Evolutionary conservation across 352 stramenopile species (phyloP), one percentile per base, ranked within the genome.

Genomic region (Phytophthora cactorum): DNA sequence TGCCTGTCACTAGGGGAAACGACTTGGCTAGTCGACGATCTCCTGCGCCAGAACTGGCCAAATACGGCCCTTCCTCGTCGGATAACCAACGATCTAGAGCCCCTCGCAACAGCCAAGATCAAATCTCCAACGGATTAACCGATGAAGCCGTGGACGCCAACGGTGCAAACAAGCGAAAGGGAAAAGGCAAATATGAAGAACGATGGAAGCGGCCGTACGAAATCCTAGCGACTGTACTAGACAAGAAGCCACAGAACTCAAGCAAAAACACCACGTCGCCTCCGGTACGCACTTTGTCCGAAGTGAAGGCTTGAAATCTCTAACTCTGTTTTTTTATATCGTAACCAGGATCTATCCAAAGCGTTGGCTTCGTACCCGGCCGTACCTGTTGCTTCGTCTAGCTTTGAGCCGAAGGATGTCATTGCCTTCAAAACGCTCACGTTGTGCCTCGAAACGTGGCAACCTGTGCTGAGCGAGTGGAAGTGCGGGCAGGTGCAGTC

Each of bases 131-230:
- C 39, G 32, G 12, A 39, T 1, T 28, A n/a, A 12, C 29, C 5
- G 49, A 49, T 6, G n/a, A 58, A 0, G 43, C 3, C 2, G 52
- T 46, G 28, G 31, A 15, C 29, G n/a, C 63, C 6, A 57, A 50
- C 4, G 8, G 8, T 31, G 56, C 31, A 11, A 28, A 29, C 11
- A 61, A 75, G 38, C 58, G 58, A 39, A 70, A 74, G 52, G 71
- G 51, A 49, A 73, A 78, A 59, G 68, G 63, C 7, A 78, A 84
- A 17, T 68, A 77, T 38, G 69, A 82, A 44, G 83, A 91, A 52
- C 78, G 79, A 63, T 94, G 86, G 86, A 92, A 92, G 64, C 82
- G 86, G 4, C 84, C 86, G 52, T 94, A 94, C 58, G 78, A 92
- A 66, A 84, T 94, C 11, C 66, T 94, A 14, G 81, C 86, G 4